Conservation (phyloP, 352 stramenopile species). For the Globisporangium spinosum region DNA sequence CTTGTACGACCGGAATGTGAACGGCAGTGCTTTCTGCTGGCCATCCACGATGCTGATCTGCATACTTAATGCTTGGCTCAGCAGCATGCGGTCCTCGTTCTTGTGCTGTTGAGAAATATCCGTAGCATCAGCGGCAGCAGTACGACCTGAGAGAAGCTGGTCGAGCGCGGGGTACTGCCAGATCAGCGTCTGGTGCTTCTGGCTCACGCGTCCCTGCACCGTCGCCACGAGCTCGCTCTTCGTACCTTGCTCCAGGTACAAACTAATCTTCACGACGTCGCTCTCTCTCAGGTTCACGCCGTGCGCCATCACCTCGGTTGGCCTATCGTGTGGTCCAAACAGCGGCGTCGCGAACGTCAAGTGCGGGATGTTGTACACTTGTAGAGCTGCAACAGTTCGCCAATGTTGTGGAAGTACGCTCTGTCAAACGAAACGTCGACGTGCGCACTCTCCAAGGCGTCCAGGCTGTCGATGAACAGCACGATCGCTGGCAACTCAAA, state of each 20-base stretch:
- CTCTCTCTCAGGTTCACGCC: conserved; percentile 35
- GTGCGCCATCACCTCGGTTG: conserved; percentile 42
- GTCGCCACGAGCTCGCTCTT: conserved; percentile 15
- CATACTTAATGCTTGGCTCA: conserved; percentile 38
- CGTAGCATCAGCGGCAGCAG: neutral
- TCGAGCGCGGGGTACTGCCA: conserved; percentile 51
- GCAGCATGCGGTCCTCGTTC: conserved; percentile 32
- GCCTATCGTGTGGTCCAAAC: conserved; percentile 40
- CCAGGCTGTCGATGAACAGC: conserved; percentile 28
- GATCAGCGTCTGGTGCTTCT: conserved; percentile 40
- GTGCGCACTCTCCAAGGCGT: conserved; percentile 25
- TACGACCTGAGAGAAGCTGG: neutral
- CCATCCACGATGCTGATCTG: conserved; percentile 57
- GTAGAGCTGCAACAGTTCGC: conserved; percentile 48
- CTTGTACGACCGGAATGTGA: conserved; percentile 59
- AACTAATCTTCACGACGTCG: conserved; percentile 40
- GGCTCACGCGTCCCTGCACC: conserved; percentile 33
- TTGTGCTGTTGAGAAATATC: neutral
- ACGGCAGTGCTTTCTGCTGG: conserved; percentile 44
- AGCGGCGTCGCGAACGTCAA: conserved; percentile 43
- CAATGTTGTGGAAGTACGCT: conserved; percentile 39
- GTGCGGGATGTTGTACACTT: conserved; percentile 58
- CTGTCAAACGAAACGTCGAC: conserved; percentile 61
- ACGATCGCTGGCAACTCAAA: conserved; percentile 43
- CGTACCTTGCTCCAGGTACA: conserved; percentile 28